Conservation (phyloP, 768 basidiomycete species). For the Tylopilus sp. region DNA sequence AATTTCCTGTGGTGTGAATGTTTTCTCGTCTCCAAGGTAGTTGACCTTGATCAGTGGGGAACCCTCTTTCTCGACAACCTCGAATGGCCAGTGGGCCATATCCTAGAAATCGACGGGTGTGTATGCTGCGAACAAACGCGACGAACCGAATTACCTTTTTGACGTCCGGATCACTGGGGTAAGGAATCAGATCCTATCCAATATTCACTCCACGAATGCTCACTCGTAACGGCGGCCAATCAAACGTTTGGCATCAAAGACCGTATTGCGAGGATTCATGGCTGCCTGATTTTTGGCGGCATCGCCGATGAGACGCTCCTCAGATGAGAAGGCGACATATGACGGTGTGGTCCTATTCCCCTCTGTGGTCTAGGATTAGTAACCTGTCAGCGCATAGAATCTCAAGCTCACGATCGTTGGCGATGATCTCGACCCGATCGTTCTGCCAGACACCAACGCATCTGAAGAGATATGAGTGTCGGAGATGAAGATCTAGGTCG, state of each 20-base stretch:
- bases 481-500: conserved; percentile 16
- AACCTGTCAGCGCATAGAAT: not conserved
- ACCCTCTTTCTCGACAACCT: conserved; percentile 94
- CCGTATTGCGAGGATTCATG: conserved; percentile 99
- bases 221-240: conserved; percentile 97
- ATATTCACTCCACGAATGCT: conserved; percentile 20
- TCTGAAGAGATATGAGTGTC: conserved; percentile 40
- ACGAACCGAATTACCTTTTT: conserved; percentile 56
- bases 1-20: conserved; percentile 97
- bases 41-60: conserved; percentile 96
- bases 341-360: conserved; percentile 99
- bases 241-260: conserved; percentile 98
- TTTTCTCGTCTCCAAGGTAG: conserved; percentile 93
- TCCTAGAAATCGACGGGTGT: conserved; percentile 49
- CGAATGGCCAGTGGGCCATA: conserved; percentile 96
- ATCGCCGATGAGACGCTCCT: conserved; percentile 98
- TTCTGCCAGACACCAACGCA: conserved; percentile 99
- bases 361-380: conserved; percentile 47
- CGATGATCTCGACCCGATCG: conserved; percentile 99
- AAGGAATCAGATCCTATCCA: not conserved
- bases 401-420: conserved; percentile 79
- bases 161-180: conserved; percentile 82
- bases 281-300: conserved; percentile 98
- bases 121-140: not conserved
- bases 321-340: conserved; percentile 96